Evolutionary conservation across 768 basidiomycete genomes (phyloP).

Genomic region (Kwoniella botswanensis): DNA sequence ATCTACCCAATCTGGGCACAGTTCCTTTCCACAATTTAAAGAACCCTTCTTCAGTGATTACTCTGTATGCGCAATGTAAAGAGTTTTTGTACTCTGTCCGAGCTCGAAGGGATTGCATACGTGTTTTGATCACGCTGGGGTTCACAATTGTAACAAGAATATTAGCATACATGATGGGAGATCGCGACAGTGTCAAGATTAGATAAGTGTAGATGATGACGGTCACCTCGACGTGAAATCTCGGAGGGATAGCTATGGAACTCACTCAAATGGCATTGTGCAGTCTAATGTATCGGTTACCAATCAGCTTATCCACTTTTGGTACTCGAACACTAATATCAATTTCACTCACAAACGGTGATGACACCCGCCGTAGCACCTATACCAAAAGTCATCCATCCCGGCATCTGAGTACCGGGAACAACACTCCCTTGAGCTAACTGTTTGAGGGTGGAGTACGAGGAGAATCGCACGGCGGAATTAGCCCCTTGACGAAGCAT

Average conservation of each 20-base stretch:
- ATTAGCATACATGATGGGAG: too few relatives aligned
- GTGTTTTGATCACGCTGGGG: slow-evolving; percentile 87
- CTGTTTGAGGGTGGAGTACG: slow-evolving; percentile 91
- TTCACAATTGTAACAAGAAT: too few relatives aligned
- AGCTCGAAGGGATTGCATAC: slow-evolving; percentile 93
- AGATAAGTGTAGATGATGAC: too few relatives aligned
- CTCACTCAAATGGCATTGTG: slow-evolving; percentile 60
- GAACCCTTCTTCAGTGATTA: slow-evolving; percentile 90
- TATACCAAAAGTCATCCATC: slow-evolving; percentile 88
- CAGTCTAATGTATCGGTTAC: slow-evolving; percentile 29
- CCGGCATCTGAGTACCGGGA: slow-evolving; percentile 82
- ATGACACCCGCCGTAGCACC: slow-evolving; percentile 92
- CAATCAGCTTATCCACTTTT: background rate
- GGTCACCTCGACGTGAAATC: too few relatives aligned
- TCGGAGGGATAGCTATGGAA: background rate
- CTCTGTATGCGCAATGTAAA: slow-evolving; percentile 93
- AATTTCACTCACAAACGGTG: slow-evolving; percentile 73
- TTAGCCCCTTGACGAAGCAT: slow-evolving; percentile 99
- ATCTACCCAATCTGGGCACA: slow-evolving; percentile 80
- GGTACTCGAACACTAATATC: background rate
- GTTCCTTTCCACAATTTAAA: slow-evolving; percentile 96
- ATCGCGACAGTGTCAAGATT: too few relatives aligned
- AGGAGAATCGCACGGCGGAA: slow-evolving; percentile 93
- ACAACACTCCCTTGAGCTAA: slow-evolving; percentile 82
- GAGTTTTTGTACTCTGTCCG: slow-evolving; percentile 84